Conservation (phyloP, 2,329 filamentous ascomycete species). For the Penicillium sp. region DNA sequence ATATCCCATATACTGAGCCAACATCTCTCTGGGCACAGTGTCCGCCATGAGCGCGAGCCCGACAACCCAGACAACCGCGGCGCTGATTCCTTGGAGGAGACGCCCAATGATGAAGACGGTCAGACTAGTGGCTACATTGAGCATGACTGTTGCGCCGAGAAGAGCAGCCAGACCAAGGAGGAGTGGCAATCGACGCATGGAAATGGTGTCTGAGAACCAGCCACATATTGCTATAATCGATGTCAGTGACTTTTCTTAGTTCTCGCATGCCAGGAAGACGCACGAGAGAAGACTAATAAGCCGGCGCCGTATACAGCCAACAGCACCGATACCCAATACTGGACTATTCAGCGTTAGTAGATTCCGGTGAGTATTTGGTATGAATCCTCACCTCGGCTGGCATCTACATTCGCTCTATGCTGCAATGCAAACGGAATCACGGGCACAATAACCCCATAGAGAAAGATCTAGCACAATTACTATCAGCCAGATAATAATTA, state of each 20-base stretch:
- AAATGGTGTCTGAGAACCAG: constrained; percentile 49
- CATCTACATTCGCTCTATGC: constrained; percentile 9
- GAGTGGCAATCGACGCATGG: constrained; percentile 54
- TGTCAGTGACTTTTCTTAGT: not conserved
- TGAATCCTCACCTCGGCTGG: constrained; percentile 1
- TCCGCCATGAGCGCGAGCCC: constrained; percentile 58
- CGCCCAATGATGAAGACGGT: constrained; percentile 50
- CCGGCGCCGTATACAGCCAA: constrained; percentile 18
- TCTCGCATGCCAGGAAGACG: not conserved
- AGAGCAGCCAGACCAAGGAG: constrained; percentile 53
- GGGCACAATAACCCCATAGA: constrained; percentile 21
- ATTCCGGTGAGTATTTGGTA: not conserved
- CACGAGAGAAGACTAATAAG: constrained; percentile 14
- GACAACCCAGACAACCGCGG: constrained; percentile 58
- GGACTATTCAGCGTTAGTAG: constrained; percentile 7
- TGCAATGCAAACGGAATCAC: constrained; percentile 19
- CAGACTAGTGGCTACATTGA: constrained; percentile 50
- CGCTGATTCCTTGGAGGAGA: constrained; percentile 55
- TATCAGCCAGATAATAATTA: not conserved
- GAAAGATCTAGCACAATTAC: constrained; percentile 15
- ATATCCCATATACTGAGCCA: constrained; percentile 60
- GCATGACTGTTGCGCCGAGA: constrained; percentile 52
- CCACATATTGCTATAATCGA: constrained; percentile 31
- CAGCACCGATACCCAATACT: constrained; percentile 19
- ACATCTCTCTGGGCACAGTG: constrained; percentile 52